Evolutionary conservation across 108 stramenopile genomes (phyloP).

Genomic region (Skeletonema costatum): DNA sequence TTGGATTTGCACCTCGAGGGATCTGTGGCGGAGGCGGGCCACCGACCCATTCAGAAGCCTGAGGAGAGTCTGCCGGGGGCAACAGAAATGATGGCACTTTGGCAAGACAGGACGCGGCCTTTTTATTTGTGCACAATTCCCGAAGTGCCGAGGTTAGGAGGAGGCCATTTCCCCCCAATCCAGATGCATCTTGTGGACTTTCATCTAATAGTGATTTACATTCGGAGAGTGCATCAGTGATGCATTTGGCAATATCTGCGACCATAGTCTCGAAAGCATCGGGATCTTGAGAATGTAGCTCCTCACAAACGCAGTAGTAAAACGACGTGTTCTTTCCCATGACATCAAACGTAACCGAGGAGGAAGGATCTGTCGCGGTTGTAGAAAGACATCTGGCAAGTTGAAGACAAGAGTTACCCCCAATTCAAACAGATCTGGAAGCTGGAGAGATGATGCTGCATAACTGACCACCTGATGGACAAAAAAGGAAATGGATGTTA

Average conservation of each 20-base stretch:
- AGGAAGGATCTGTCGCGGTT: constrained; percentile 46
- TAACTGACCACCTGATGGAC: constrained; percentile 72
- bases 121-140: constrained; percentile 71
- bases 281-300: constrained; percentile 65
- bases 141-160: constrained; percentile 64
- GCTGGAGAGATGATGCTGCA: constrained; percentile 73
- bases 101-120: constrained; percentile 60
- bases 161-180: constrained; percentile 43
- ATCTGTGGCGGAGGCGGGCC: constrained; percentile 47
- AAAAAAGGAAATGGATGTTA: not conserved
- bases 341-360: constrained; percentile 71
- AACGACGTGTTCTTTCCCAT: constrained; percentile 62
- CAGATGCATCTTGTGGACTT: not conserved
- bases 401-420: constrained; percentile 52
- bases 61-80: constrained; percentile 56
- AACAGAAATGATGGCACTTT: constrained; percentile 57
- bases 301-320: constrained; percentile 76
- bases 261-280: constrained; percentile 57
- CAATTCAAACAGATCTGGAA: constrained; percentile 80
- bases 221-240: constrained; percentile 40
- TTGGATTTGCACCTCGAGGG: constrained; percentile 31
- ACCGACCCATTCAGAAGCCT: constrained; percentile 55
- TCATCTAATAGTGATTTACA: constrained; percentile 59
- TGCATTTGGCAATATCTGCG: constrained; percentile 30
- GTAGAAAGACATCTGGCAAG: constrained; percentile 56